phyloP scores from a whole-genome alignment of 768 basidiomycete species.

The Tephrocybe sp. region DNA sequence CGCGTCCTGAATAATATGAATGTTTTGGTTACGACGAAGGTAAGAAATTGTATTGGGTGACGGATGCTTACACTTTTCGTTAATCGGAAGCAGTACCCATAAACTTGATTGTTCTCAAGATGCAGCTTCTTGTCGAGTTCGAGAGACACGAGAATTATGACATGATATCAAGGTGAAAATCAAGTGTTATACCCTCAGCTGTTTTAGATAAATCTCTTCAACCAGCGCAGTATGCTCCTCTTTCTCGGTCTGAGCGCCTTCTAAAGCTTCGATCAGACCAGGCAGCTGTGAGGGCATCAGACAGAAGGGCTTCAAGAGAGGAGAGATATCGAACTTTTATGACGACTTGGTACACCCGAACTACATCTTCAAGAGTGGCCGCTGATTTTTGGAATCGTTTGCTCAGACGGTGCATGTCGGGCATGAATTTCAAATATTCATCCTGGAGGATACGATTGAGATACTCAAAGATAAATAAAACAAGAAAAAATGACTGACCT shows the following conservation, averaged over 20 bases:
- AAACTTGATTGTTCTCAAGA: conserved; percentile 83
- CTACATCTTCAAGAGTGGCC: conserved; percentile 90
- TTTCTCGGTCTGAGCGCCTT: conserved; percentile 42
- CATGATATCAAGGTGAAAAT: not conserved
- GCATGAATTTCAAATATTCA: conserved; percentile 86
- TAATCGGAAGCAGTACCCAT: conserved; percentile 90
- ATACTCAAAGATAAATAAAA: not conserved
- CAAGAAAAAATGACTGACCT: conserved; percentile 44
- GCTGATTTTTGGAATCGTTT: conserved; percentile 86
- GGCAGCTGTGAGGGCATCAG: conserved; percentile 50
- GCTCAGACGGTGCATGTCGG: conserved; percentile 87
- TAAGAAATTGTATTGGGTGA: conserved; percentile 4
- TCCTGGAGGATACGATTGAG: too few relatives aligned
- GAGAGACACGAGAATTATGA: not conserved
- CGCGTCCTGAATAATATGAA: conserved; percentile 59
- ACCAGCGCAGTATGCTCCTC: conserved; percentile 52
- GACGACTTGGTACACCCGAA: conserved; percentile 92
- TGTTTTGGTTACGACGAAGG: not conserved
- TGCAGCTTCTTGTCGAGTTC: conserved; percentile 84
- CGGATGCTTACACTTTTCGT: conserved; percentile 77
- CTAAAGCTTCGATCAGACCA: conserved; percentile 66
- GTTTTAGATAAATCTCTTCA: conserved; percentile 61
- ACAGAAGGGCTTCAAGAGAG: not conserved
- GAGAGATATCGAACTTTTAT: conserved; percentile 52
- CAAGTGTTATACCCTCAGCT: conserved; percentile 48